phyloP scores from a whole-genome alignment of 331 rosid species.

The Prunus yedoensis region DNA sequence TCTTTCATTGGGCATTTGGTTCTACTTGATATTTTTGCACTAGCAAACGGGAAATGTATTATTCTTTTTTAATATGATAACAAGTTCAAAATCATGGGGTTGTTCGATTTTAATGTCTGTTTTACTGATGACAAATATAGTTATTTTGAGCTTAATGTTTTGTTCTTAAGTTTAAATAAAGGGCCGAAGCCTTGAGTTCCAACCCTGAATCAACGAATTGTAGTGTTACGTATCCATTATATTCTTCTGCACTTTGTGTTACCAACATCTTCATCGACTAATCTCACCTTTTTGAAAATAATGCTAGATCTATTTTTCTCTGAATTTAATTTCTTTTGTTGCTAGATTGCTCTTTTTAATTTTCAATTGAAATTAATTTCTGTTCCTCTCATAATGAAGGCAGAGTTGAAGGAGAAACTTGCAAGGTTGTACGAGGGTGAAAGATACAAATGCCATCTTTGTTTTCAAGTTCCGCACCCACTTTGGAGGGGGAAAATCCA shows the following conservation, averaged over 20 bases:
- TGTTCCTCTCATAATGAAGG: conserved; percentile 24
- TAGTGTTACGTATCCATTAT: neutral
- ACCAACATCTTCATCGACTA: neutral
- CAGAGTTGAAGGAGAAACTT: conserved; percentile 47
- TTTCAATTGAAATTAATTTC: neutral
- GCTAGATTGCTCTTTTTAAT: neutral
- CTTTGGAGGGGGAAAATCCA: conserved; percentile 55
- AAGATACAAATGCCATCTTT: conserved; percentile 44
- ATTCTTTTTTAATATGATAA: neutral
- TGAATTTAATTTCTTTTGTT: neutral
- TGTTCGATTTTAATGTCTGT: neutral
- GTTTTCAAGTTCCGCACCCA: conserved; percentile 61
- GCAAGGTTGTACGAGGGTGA: conserved; percentile 47
- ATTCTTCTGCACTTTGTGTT: neutral
- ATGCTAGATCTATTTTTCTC: neutral
- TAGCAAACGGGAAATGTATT: neutral
- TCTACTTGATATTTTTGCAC: neutral
- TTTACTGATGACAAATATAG: neutral
- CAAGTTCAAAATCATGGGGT: neutral
- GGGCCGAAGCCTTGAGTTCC: neutral
- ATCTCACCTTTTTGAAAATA: neutral
- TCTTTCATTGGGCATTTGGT: neutral
- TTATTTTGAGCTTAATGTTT: neutral
- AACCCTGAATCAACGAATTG: neutral
- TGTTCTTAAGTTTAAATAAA: neutral